Evolutionary conservation across 805 yeast genomes (phyloP).

Genomic region (Lachancea dasiensis): DNA sequence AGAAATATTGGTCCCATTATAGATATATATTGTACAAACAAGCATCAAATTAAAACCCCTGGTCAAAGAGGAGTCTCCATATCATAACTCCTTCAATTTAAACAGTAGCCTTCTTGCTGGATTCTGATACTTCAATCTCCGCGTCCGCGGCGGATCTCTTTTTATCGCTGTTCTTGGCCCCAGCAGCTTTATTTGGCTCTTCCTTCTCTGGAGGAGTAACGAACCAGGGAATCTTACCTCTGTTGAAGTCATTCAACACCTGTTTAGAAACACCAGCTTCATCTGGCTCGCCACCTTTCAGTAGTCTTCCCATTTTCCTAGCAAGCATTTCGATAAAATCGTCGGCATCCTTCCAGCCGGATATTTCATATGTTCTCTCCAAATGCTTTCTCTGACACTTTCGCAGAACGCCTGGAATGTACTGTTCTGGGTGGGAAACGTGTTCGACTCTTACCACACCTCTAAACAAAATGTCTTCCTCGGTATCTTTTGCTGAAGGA

Average conservation of each 20-base stretch:
- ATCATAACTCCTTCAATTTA: background rate
- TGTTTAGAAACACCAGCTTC: constrained; percentile 88
- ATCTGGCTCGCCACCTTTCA: constrained; percentile 98
- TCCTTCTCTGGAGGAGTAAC: constrained; percentile 82
- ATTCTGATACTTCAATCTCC: constrained; percentile 8
- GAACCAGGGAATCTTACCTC: constrained; percentile 98
- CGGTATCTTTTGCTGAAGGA: constrained; percentile 83
- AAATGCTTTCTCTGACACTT: constrained; percentile 86
- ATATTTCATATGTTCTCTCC: constrained; percentile 91
- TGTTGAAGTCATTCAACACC: constrained; percentile 86
- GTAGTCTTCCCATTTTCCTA: constrained; percentile 82
- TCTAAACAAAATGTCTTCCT: constrained; percentile 85
- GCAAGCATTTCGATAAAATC: constrained; percentile 90
- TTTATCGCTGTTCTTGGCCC: too few species aligned
- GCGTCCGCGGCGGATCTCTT: constrained; percentile 8
- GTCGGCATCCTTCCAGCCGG: constrained; percentile 75
- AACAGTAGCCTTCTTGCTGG: constrained; percentile 8
- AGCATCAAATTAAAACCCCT: constrained; percentile 1
- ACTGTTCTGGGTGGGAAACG: constrained; percentile 92
- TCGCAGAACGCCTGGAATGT: constrained; percentile 75
- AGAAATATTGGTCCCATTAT: too few species aligned
- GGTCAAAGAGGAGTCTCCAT: background rate
- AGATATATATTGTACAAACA: constrained; percentile 3
- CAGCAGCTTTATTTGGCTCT: constrained; percentile 33
- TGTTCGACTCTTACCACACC: constrained; percentile 99